These are phyloP conservation scores for Cercospora beticola DNA, from an alignment of 2,329 filamentous ascomycete genomes.

Conservation along the genomic window DNA sequence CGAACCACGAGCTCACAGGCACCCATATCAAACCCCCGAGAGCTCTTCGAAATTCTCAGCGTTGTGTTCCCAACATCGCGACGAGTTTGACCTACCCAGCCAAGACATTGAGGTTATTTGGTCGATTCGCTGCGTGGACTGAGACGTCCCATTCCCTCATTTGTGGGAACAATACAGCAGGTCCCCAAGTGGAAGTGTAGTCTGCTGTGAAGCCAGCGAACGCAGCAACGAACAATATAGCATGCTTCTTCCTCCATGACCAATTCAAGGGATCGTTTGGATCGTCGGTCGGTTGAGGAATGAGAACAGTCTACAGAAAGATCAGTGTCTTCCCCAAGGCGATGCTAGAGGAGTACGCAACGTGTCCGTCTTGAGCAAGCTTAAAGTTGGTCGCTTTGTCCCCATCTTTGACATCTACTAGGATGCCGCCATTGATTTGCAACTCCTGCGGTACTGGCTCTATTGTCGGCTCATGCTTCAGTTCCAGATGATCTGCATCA, in stretches of 20 bases:
- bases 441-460: not conserved
- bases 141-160: no score
- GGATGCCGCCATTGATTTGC: not conserved
- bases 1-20: not conserved
- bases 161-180: not conserved
- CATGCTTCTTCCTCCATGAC: constrained; percentile 2
- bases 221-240: not conserved
- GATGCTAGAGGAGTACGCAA: not conserved
- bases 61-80: no score
- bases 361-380: not conserved
- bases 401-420: not conserved
- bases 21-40: constrained; percentile 6
- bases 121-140: no score
- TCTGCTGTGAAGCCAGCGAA: constrained; percentile 1
- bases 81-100: no score
- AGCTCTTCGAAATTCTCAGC: not conserved
- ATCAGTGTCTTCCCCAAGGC: not conserved
- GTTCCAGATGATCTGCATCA: not conserved
- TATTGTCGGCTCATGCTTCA: not conserved
- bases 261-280: constrained; percentile 7
- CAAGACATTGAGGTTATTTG: constrained; percentile 2
- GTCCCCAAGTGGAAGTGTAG: not conserved
- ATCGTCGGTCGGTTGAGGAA: not conserved
- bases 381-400: not conserved
- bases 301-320: not conserved